Conservation (phyloP, 768 basidiomycete species). For the Rhodotorula graminis region DNA sequence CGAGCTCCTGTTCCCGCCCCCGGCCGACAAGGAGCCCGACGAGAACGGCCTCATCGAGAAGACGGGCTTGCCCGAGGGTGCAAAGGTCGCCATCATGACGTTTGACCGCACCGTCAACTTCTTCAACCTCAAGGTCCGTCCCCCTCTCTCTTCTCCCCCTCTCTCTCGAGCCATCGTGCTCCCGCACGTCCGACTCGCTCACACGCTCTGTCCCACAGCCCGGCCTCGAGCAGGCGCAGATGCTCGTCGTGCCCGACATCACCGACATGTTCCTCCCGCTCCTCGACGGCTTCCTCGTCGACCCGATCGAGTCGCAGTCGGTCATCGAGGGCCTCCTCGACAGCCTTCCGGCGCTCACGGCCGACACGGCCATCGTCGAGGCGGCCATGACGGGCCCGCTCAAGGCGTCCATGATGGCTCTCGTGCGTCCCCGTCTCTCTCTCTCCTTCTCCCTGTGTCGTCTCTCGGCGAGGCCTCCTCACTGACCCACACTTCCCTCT, state of each 20-base stretch:
- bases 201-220: conserved; percentile 45
- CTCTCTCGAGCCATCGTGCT: no score
- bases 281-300: conserved; percentile 66
- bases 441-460: not conserved
- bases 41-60: conserved; percentile 14
- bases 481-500: no score
- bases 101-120: conserved; percentile 79
- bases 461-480: not conserved
- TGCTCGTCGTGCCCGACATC: conserved; percentile 79
- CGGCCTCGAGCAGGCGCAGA: conserved; percentile 55
- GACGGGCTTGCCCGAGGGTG: conserved; percentile 39
- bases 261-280: conserved; percentile 89
- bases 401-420: conserved; percentile 62
- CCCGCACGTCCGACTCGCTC: not conserved
- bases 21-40: conserved; percentile 44
- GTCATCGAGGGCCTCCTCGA: conserved; percentile 65
- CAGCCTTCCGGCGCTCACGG: conserved; percentile 61
- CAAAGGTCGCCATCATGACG: conserved; percentile 68
- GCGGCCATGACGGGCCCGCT: conserved; percentile 76
- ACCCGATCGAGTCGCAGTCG: conserved; percentile 61
- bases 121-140: conserved; percentile 70
- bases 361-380: conserved; percentile 52
- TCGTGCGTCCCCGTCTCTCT: conserved; percentile 53
- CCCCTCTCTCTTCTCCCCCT: not conserved
- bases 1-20: conserved; percentile 60